These are phyloP conservation scores for Acacia concinna DNA, from an alignment of 331 rosid genomes.

Conservation along the genomic window DNA sequence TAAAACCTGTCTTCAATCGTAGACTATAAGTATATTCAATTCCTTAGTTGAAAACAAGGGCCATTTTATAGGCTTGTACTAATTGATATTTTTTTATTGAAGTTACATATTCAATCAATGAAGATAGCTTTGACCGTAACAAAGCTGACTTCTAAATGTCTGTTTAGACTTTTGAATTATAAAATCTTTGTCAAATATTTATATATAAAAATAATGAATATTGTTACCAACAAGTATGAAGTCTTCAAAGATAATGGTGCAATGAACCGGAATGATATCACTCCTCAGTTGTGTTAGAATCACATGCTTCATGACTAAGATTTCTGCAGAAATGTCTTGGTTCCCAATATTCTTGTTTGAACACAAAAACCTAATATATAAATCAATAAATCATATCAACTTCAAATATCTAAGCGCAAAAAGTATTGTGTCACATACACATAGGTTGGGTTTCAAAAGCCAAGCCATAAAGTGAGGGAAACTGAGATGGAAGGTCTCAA, in stretches of 20 bases:
- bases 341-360: background rate
- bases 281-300: background rate
- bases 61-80: background rate
- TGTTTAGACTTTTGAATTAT: background rate
- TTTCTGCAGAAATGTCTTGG: background rate
- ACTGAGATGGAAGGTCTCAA: conserved; percentile 17
- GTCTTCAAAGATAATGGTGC: background rate
- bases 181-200: background rate
- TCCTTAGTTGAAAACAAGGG: background rate
- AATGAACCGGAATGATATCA: background rate
- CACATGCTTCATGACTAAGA: background rate
- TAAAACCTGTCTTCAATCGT: background rate
- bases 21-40: background rate
- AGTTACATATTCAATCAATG: background rate
- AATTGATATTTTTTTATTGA: background rate
- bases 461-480: background rate
- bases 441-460: background rate
- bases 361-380: background rate
- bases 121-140: background rate
- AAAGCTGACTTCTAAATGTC: background rate
- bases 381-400: background rate
- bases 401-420: background rate
- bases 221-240: background rate
- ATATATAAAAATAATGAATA: background rate
- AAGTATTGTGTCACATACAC: background rate